A percentile compares a stretch with the other conserved stretches of the same genome.
Conservation (phyloP, 2,329 filamentous ascomycete species). For the Venturia oleaginea region DNA sequence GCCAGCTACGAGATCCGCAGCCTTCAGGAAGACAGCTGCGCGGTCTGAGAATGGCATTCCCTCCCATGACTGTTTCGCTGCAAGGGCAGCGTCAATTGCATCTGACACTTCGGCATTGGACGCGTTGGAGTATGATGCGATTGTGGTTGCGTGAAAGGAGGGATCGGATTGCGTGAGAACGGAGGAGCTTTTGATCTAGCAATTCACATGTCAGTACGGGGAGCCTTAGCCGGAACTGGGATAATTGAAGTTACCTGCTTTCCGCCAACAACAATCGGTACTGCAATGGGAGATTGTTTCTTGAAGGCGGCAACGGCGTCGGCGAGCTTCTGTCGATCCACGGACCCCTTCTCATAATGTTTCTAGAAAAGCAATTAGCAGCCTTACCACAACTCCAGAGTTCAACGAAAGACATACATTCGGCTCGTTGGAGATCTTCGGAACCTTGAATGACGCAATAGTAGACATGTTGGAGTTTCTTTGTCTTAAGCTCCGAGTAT, state of each 20-base stretch:
- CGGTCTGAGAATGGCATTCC: conserved; percentile 79
- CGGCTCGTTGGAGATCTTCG: conserved; percentile 83
- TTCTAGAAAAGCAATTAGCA: conserved; percentile 47
- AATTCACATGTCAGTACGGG: conserved; percentile 14
- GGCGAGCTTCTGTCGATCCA: conserved; percentile 66
- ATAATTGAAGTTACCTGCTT: conserved; percentile 54
- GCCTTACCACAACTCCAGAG: not conserved
- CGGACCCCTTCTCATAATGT: conserved; percentile 77
- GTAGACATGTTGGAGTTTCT: conserved; percentile 28
- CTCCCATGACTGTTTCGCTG: conserved; percentile 82
- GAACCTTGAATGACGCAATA: conserved; percentile 79
- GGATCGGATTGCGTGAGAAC: conserved; percentile 71
- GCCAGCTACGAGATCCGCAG: conserved; percentile 76
- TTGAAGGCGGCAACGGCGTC: conserved; percentile 63
- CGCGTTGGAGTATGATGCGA: conserved; percentile 82
- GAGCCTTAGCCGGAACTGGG: not conserved
- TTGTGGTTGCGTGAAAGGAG: conserved; percentile 62
- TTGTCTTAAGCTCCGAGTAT: not conserved
- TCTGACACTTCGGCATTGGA: conserved; percentile 63
- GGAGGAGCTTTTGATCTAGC: conserved; percentile 56
- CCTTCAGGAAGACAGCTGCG: conserved; percentile 90
- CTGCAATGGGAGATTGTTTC: conserved; percentile 59
- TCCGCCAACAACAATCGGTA: conserved; percentile 77
- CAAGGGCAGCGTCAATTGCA: conserved; percentile 76
- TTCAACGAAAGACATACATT: conserved; percentile 55